These are phyloP conservation scores for Purpureocillium takamizusanense DNA, from an alignment of 2,329 filamentous ascomycete genomes.

Conservation along the genomic window DNA sequence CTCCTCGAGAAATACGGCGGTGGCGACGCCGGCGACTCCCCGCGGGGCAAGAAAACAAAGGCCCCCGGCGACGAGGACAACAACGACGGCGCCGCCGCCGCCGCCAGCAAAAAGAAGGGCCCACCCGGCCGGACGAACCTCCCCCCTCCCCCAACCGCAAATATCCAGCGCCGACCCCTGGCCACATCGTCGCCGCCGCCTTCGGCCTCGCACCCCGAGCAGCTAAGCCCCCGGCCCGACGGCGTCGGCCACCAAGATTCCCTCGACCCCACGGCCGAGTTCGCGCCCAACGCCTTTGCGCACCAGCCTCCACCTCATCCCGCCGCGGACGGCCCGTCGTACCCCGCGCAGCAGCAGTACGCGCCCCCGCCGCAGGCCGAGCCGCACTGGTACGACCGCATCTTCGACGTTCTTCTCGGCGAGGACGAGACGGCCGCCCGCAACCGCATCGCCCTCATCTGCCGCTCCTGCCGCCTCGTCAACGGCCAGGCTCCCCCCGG, in stretches of 20 bases:
- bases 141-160: constrained; percentile 53
- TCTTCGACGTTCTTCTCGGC: constrained; percentile 84
- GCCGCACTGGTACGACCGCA: constrained; percentile 85
- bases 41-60: neutral
- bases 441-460: constrained; percentile 85
- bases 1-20: constrained; percentile 91
- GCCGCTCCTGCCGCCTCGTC: constrained; percentile 71
- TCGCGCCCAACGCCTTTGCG: constrained; percentile 58
- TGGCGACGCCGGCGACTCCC: constrained; percentile 40
- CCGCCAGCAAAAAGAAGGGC: constrained; percentile 5
- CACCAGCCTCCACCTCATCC: constrained; percentile 10
- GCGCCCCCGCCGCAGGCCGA: constrained; percentile 20
- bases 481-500: constrained; percentile 95
- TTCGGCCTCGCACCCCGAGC: neutral
- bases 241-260: constrained; percentile 13
- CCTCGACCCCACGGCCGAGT: constrained; percentile 48
- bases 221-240: constrained; percentile 15
- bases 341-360: neutral
- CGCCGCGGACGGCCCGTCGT: neutral
- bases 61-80: constrained; percentile 5
- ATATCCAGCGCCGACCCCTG: constrained; percentile 39
- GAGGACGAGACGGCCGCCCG: constrained; percentile 90
- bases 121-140: constrained; percentile 34
- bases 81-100: constrained; percentile 4
- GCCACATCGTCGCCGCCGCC: constrained; percentile 7